These are phyloP conservation scores for Cutaneotrichosporon spelunceum DNA, from an alignment of 1,284 basidiomycete species.

Conservation along the genomic window DNA sequence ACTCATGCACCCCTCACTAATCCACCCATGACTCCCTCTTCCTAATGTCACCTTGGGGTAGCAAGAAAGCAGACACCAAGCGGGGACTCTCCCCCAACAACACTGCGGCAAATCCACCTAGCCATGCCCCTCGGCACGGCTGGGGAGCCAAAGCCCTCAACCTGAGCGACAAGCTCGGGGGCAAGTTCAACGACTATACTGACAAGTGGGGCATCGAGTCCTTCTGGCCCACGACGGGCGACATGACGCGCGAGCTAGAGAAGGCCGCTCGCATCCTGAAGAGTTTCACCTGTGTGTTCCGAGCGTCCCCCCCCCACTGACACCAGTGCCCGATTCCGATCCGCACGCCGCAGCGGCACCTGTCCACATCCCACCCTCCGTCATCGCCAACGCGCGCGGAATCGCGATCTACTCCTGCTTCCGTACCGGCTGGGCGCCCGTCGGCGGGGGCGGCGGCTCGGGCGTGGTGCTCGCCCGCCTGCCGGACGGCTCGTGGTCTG, in stretches of 20 bases:
- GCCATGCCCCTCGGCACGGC: neutral
- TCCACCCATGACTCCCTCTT: neutral
- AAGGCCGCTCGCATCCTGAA: constrained; percentile 53
- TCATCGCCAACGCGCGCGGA: constrained; percentile 6
- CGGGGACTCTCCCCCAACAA: neutral
- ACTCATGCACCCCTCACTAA: neutral
- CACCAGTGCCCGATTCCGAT: neutral
- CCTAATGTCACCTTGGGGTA: neutral
- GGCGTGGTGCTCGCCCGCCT: constrained; percentile 92
- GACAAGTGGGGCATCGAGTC: constrained; percentile 8
- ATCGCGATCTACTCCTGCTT: constrained; percentile 10
- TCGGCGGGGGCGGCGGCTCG: constrained; percentile 58
- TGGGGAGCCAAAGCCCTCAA: constrained; percentile 6
- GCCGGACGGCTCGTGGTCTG: constrained; percentile 94
- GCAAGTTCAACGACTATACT: constrained; percentile 8
- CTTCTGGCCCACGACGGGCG: constrained; percentile 24
- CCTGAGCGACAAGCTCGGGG: constrained; percentile 9
- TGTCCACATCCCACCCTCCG: constrained; percentile 8
- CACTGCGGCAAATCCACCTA: neutral
- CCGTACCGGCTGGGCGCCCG: constrained; percentile 3
- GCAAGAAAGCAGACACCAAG: neutral
- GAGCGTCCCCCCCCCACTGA: neutral
- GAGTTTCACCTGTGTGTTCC: constrained; percentile 23
- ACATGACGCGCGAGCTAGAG: constrained; percentile 51
- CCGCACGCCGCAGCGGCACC: neutral